Evolutionary conservation across 768 basidiomycete species (phyloP).

Genomic region (Boletus coccyginus): DNA sequence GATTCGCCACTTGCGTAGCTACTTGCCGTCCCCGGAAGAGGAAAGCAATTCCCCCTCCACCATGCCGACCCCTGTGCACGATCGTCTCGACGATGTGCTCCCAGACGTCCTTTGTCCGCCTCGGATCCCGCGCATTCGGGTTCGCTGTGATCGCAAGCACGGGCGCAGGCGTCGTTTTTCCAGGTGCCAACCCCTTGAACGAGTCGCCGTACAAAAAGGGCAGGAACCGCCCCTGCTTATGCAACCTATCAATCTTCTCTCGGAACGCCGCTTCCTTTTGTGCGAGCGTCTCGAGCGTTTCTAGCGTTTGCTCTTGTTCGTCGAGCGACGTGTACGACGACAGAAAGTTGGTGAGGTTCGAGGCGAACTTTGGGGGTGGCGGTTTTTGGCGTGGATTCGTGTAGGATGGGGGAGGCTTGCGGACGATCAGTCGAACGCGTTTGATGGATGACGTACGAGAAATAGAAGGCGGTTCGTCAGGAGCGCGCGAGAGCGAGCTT

Average conservation of each 20-base stretch:
- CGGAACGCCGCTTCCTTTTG: conserved; percentile 43
- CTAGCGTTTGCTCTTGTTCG: conserved; percentile 45
- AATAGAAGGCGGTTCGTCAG: background rate
- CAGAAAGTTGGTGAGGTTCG: conserved; percentile 56
- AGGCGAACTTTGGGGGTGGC: conserved; percentile 45
- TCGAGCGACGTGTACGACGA: conserved; percentile 59
- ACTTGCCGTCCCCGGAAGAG: conserved; percentile 37
- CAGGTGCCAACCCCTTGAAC: background rate
- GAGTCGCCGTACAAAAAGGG: conserved; percentile 36
- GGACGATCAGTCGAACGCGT: conserved; percentile 65
- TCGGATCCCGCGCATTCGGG: conserved; percentile 22
- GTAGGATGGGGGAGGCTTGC: conserved; percentile 54
- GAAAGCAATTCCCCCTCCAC: conserved; percentile 6
- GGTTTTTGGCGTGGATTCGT: conserved; percentile 72
- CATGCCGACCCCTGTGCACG: conserved; percentile 22
- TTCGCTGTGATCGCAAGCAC: conserved; percentile 10
- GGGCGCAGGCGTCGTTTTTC: conserved; percentile 7
- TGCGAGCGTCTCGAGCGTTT: conserved; percentile 37
- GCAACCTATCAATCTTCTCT: conserved; percentile 43
- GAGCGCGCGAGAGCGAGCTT: background rate
- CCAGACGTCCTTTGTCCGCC: conserved; percentile 49
- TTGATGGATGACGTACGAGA: conserved; percentile 39
- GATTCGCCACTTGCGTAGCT: conserved; percentile 57
- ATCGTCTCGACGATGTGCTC: conserved; percentile 53
- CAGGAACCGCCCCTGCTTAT: conserved; percentile 45